Evolutionary conservation across 306 rosid genomes (phyloP), one percentile per base, ranked within the genome.

Genomic region (Heteromeles arbutifolia): DNA sequence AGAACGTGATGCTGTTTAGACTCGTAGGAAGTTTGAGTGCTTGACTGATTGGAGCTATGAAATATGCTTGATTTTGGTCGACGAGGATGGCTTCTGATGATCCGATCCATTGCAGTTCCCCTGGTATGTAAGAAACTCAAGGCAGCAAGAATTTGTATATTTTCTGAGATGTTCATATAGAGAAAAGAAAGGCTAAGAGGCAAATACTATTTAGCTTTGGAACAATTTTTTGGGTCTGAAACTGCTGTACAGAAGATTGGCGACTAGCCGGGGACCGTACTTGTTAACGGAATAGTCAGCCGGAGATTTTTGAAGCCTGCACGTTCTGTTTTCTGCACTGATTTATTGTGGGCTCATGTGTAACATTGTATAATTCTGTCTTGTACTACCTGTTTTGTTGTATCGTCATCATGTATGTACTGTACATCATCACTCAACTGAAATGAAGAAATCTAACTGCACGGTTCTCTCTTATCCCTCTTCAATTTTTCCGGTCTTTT

Each of bases 161-260:
- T 79, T 87, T 77, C 63, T 71, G 65, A 82, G 81, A 83, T 67
- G 78, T 26, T 80, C 83, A 50, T 78, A 81, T 76, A 83, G 88
- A 84, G 62, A 84, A 79, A 82, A 85, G 50, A 77, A 26, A 43
- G 19, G 77, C 43, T 31, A 64, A 31, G 43, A 17, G 68, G 43
- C 48, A 62, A 67, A 61, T 24, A 29, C 70, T 37, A 29, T 44
- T 15, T 62, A 74, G 70, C 70, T 74, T 74, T 21, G 52, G 61
- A 62, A 44, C 70, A 32, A 74, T 50, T 59, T 57, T 77, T 70
- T 45, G 66, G 70, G 74, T 82, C 74, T 45, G 84, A 69, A 63
- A 86, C 81, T 81, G 80, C 63, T 86, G 86, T 83, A 81, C 86
- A 82, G 90, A 78, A 84, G 77, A 73, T 78, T 86, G 80, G 75